Evolutionary conservation across 495 filamentous ascomycete genomes (phyloP).

Genomic region (Neurospora sp.): DNA sequence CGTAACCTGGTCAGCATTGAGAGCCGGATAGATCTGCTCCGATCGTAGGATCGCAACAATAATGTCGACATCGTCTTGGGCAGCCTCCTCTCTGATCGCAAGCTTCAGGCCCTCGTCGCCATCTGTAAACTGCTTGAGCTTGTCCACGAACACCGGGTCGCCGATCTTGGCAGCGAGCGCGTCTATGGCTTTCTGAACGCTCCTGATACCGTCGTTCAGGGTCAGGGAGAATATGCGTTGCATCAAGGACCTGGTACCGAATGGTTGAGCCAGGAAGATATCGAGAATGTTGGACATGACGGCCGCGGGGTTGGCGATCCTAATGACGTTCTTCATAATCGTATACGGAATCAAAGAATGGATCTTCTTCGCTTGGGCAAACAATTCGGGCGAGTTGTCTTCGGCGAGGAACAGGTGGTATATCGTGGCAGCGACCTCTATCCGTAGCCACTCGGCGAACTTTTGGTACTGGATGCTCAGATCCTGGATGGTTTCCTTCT

Average conservation of each 20-base stretch:
- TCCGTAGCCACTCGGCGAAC: conserved; percentile 96
- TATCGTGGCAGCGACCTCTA: conserved; percentile 91
- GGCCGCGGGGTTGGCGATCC: conserved; percentile 88
- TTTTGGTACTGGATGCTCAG: conserved; percentile 92
- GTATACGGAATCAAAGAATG: conserved; percentile 90
- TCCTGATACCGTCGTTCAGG: conserved; percentile 76
- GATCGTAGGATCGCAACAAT: conserved; percentile 73
- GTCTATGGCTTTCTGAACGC: conserved; percentile 77
- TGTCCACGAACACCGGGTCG: conserved; percentile 68
- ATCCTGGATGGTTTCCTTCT: conserved; percentile 75
- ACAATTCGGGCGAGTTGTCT: conserved; percentile 92
- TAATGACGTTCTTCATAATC: conserved; percentile 89
- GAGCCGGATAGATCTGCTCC: conserved; percentile 56
- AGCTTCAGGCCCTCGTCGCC: conserved; percentile 64
- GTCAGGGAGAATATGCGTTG: conserved; percentile 90
- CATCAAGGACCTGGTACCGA: conserved; percentile 78
- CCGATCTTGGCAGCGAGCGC: conserved; percentile 60
- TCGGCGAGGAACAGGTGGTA: conserved; percentile 97
- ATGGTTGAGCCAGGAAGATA: conserved; percentile 89
- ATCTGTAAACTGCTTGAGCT: conserved; percentile 68
- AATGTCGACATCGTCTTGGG: conserved; percentile 61
- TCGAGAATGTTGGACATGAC: conserved; percentile 92
- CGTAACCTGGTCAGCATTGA: conserved; percentile 62
- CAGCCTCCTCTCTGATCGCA: conserved; percentile 60
- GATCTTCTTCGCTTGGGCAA: conserved; percentile 86